Evolutionary conservation across 2,329 filamentous ascomycete genomes (phyloP).

Genomic region (Venturia carpophila): DNA sequence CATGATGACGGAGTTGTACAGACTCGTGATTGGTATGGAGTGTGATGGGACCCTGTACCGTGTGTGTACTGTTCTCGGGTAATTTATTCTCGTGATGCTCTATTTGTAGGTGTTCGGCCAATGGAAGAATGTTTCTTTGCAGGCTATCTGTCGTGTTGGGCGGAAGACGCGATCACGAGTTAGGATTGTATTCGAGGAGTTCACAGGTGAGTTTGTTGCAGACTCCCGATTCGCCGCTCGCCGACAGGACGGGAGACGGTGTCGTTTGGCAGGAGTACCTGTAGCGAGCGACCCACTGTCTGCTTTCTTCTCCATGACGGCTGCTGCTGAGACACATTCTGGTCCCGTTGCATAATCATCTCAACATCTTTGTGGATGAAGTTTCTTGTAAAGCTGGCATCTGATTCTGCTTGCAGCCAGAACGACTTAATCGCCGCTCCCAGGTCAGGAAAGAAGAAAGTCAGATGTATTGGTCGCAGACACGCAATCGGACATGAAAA

Average conservation of each 20-base stretch:
- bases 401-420: too few relatives aligned
- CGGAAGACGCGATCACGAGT: background rate
- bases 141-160: background rate
- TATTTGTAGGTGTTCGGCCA: background rate
- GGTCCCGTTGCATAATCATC: background rate
- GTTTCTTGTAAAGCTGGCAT: too few relatives aligned
- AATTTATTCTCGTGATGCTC: conserved; percentile 2
- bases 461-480: too few relatives aligned
- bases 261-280: too few relatives aligned
- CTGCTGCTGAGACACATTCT: background rate
- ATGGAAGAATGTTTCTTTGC: background rate
- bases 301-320: background rate
- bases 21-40: conserved; percentile 1
- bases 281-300: too few relatives aligned
- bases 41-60: background rate
- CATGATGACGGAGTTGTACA: background rate
- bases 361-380: background rate
- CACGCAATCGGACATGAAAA: too few relatives aligned
- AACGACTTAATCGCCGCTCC: too few relatives aligned
- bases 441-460: too few relatives aligned
- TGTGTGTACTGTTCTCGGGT: background rate
- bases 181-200: background rate
- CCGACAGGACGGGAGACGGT: too few relatives aligned
- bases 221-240: background rate
- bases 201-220: background rate